phyloP scores from a whole-genome alignment of 352 stramenopile species.

The Pythium brachiatum region DNA sequence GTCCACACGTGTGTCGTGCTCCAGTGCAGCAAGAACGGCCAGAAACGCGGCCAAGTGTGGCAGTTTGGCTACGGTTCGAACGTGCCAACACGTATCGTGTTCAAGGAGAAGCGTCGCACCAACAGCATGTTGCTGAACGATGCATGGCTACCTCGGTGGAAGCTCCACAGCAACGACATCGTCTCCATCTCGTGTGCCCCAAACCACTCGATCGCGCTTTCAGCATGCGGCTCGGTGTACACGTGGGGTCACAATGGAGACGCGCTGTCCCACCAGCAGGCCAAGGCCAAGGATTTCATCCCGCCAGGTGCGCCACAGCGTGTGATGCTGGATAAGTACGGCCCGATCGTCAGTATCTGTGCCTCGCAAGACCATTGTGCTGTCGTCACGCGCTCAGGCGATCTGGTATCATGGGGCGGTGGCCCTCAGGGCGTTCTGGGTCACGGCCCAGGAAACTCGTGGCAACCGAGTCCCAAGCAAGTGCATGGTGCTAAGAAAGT shows the following conservation, averaged over 20 bases:
- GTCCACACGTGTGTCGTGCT: conserved; percentile 73
- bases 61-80: conserved; percentile 77
- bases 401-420: conserved; percentile 77
- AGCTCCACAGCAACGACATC: conserved; percentile 52
- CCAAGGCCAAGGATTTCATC: conserved; percentile 20
- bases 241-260: conserved; percentile 75
- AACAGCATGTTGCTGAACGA: conserved; percentile 43
- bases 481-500: conserved; percentile 75
- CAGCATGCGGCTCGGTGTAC: conserved; percentile 56
- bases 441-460: conserved; percentile 68
- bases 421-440: conserved; percentile 67
- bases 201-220: conserved; percentile 80
- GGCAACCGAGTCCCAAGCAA: conserved; percentile 77
- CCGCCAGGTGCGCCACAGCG: conserved; percentile 43
- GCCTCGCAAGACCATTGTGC: conserved; percentile 78
- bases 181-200: conserved; percentile 69
- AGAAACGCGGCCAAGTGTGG: conserved; percentile 67
- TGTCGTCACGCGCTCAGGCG: conserved; percentile 56
- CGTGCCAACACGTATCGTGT: conserved; percentile 63
- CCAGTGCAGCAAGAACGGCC: conserved; percentile 48
- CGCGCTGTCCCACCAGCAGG: conserved; percentile 48
- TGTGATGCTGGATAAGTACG: conserved; percentile 45
- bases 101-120: conserved; percentile 38
- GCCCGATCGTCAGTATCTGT: conserved; percentile 50
- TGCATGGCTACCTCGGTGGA: conserved; percentile 56